Evolutionary conservation across 306 rosid species (phyloP), one percentile per base, ranked within the genome.

Genomic region (barrel medic (Medicago truncatula)): DNA sequence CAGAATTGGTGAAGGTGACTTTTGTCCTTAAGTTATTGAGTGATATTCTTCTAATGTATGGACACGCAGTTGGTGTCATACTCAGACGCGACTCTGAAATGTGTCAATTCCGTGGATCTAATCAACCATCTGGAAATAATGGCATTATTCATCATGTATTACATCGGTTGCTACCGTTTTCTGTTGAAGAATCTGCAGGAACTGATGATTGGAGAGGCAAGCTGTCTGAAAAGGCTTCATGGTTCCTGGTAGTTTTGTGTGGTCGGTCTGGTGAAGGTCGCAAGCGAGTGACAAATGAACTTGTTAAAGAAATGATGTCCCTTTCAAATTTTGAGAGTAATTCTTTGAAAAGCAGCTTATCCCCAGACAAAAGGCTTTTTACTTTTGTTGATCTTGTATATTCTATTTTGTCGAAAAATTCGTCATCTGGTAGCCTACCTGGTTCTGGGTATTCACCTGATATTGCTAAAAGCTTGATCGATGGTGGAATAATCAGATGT

Each of bases 181-280:
- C 97, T 59, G 84, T 83, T 67, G 93, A 92, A 82, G 90, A 92
- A 82, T 90, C 93, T 86, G 97, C 96, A 50, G 99, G 99, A 70
- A 92, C 98, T 69, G 96, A 89, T 85, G 98, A 90, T 64, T 96
- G 99, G 99, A 96, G 98, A 88, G 89, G 85, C 66, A 92, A 96
- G 83, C 76, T 96, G 83, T 90, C 96, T 71, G 98, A 92, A 82
- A 96, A 90, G 78, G 98, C 99, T 75, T 92, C 98, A 70, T 90
- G 92, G 89, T 92, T 92, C 54, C 77, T 96, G 75, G 97, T 96
- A 46, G 98, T 92, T 77, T 88, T 92, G 76, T 90, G 93, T 76
- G 97, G 98, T 61, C 96, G 99, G 39, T 96, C 99, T 81, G 80
- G 92, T 83, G 99, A 96, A 81, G 99, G 99, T 59, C 95, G 99